Evolutionary conservation across 2,329 filamentous ascomycete species (phyloP), one percentile per base, ranked within the genome.

Genomic region (Phialophora chinensis): DNA sequence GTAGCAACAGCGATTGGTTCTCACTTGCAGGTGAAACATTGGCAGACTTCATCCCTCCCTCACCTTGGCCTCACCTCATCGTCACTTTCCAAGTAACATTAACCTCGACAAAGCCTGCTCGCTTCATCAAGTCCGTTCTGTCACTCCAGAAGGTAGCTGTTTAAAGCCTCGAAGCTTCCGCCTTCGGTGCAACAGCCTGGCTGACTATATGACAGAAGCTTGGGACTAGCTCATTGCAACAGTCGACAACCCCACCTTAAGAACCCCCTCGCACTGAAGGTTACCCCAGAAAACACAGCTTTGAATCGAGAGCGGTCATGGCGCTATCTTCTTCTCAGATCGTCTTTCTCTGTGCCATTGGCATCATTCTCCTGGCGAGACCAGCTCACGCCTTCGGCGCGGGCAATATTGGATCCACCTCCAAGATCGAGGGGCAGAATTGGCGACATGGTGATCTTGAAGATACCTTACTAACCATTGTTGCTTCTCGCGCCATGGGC

Each of bases 361-460:
- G 71, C 64, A 66, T 94, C 72, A 82, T 93, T 72, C 80, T 87
- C 71, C 86, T 92, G 74, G 87, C 89, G 62, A 84, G 84, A 67
- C 91, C 90, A 20, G 86, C 87, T 42, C 83, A 90, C 72, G 92
- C 91, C 62, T 96, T 96, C 76, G 92, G 92, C 72, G 92, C 92
- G 73, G 93, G 93, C 69, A 96, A 96, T 79, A 95, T 96, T 77
- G 73, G 91, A 50, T 88, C 90, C 65, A 85, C 92, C 67, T 90
- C 91, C 75, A 90, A 89, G 76, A 85, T 96, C 61, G 91, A 95
- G 78, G 92, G 92, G 71, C 85, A 91, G 77, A 96, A 96, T 78
- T 96, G 90, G 90, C 90, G 91, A 72, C 91, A 94, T 85, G 91
- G 91, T 75, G 93, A 97, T 79, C 96, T 97, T 74, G 93, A 97